Evolutionary conservation across 1,284 basidiomycete species (phyloP), one percentile per base, ranked within the genome.

Genomic region (Rhodotorula sp.): DNA sequence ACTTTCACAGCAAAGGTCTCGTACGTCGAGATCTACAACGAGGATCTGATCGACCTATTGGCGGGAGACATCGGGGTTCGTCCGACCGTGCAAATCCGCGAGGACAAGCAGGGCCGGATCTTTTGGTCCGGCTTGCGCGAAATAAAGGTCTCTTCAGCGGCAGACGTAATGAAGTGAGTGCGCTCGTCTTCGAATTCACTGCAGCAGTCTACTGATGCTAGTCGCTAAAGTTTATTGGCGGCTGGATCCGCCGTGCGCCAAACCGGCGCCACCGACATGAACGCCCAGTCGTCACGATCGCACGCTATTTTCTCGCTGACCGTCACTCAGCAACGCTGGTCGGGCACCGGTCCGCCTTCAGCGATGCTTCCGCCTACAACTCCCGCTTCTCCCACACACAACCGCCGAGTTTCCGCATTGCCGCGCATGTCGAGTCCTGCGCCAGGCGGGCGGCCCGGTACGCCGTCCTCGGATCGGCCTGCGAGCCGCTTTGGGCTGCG

Each of bases 261-360:
- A 66, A 99, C 96, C 10, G 95, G 95, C 76, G 93, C 96, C 81
- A 99, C 95, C 53, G 93, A 95, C 79, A 98, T 99, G 95, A 99
- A 99, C 80, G 91, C 93, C 7, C 93, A 97, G 80, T 95, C 92
- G 1, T 98, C 95, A 57, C 91, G 95, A 73, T 96, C 93, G 33
- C 95, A 99, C 85, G 95, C 96, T 67, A 98, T 99, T 82, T 99
- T 99, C 82, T 96, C 95, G 57, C 85, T 99, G 68, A 97, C 92
- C 10, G 84, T 99, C 62, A 91, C 87, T 1, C 95, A 96, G 83
- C 80, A 80, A 33, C 75, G 79, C 56, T 76, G 79, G 55, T 69
- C 76, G 26, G 73, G 74, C 24, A 14, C 66, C 8, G 65, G 54
- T 6, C n/a, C 54, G 17, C 33, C 65, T 12, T 45, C 65, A 3